A percentile compares a stretch with the other conserved stretches of the same genome.
These are phyloP conservation scores for Ceratocystis lukuohia DNA, from an alignment of 2,329 filamentous ascomycete species.

Conservation along the genomic window DNA sequence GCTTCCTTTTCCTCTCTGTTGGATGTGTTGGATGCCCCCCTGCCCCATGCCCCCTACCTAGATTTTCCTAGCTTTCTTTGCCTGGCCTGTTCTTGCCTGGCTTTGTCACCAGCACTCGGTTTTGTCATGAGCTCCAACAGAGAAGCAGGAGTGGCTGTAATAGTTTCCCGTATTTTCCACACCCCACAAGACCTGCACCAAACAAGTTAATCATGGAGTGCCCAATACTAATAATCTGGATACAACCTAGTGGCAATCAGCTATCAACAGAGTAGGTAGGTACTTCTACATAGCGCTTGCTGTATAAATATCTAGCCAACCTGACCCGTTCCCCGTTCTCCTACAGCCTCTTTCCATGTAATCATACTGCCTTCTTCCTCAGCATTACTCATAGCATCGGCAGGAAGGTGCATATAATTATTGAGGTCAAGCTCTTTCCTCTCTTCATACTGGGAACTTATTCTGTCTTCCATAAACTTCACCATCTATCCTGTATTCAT, in stretches of 20 bases:
- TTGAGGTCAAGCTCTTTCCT: not conserved
- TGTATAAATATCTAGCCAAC: slow-evolving; percentile 2
- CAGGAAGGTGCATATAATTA: not conserved
- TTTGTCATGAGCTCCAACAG: not conserved
- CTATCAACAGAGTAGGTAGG: not conserved
- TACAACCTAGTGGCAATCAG: slow-evolving; percentile 5
- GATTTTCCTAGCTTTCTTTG: not conserved
- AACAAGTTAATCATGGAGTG: slow-evolving; percentile 1
- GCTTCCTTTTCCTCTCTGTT: not conserved
- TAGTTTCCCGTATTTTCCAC: not conserved
- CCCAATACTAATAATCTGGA: slow-evolving; percentile 8
- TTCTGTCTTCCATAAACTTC: not conserved
- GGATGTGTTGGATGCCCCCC: not conserved
- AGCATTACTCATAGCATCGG: not conserved
- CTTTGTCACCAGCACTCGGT: not conserved
- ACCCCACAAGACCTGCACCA: not conserved
- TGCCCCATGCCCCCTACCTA: not conserved
- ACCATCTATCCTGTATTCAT: not conserved
- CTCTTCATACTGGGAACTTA: not conserved
- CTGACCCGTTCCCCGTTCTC: not conserved
- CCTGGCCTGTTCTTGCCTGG: not conserved
- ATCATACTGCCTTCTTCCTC: not conserved
- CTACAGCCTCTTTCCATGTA: not conserved
- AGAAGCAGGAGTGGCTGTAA: not conserved
- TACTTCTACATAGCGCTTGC: not conserved